Evolutionary conservation across 2,329 filamentous ascomycete species (phyloP).

Genomic region (Colletotrichum sp.): DNA sequence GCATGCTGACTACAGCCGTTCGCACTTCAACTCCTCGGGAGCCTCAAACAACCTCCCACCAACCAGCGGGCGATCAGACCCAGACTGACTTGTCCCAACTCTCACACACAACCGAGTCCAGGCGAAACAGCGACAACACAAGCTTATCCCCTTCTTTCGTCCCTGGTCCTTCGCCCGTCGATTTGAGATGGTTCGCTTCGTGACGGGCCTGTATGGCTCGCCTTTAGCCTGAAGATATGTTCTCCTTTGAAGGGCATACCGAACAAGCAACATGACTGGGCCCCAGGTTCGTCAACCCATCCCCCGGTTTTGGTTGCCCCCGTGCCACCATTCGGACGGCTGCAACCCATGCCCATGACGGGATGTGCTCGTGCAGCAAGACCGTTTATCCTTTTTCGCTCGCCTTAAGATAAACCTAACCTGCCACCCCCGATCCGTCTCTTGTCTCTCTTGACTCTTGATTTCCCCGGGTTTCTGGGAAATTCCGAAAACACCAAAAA

Average conservation of each 20-base stretch:
- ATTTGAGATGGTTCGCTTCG: constrained; percentile 16
- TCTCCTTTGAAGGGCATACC: neutral
- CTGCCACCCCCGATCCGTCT: constrained; percentile 5
- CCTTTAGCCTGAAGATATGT: neutral
- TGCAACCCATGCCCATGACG: neutral
- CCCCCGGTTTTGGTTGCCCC: neutral
- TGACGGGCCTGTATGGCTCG: neutral
- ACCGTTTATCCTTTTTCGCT: neutral
- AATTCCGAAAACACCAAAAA: constrained; percentile 4
- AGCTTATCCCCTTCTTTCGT: constrained; percentile 9
- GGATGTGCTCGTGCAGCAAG: neutral
- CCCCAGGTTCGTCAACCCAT: neutral
- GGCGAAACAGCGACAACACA: constrained; percentile 20
- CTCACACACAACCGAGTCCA: constrained; percentile 18
- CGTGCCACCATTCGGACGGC: neutral
- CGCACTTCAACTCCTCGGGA: neutral
- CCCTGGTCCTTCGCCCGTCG: neutral
- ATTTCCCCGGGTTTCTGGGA: constrained; percentile 15
- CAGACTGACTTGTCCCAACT: constrained; percentile 20
- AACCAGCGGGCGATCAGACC: constrained; percentile 9
- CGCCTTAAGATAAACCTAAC: constrained; percentile 13
- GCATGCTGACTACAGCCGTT: neutral
- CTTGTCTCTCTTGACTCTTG: neutral
- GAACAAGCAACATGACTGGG: neutral
- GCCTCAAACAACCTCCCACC: neutral